Conservation (phyloP, 2,329 filamentous ascomycete species). For the Clathrospora elynae region DNA sequence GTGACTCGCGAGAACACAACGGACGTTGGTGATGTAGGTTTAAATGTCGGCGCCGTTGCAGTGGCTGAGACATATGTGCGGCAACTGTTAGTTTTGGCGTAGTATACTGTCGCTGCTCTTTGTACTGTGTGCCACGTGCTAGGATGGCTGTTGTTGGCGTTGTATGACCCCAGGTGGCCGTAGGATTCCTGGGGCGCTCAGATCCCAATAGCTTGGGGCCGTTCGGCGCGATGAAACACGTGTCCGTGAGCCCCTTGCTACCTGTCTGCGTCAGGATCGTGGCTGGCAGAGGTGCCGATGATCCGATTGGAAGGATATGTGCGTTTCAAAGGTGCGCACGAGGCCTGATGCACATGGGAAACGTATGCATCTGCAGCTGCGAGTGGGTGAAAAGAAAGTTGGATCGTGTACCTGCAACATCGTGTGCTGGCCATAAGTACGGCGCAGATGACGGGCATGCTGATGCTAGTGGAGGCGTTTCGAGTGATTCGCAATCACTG, state of each 20-base stretch:
- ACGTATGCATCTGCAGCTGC: constrained; percentile 1
- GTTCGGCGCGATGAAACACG: constrained; percentile 34
- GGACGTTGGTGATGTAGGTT: neutral
- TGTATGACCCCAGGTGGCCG: neutral
- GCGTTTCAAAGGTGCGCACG: constrained; percentile 1
- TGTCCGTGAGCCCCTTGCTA: constrained; percentile 21
- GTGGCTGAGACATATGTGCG: constrained; percentile 16
- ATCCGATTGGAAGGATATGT: neutral
- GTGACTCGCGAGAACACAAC: too few relatives aligned
- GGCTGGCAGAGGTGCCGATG: constrained; percentile 12
- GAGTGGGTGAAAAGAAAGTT: neutral
- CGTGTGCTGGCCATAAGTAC: constrained; percentile 5
- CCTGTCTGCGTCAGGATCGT: constrained; percentile 28
- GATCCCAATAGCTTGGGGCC: constrained; percentile 20
- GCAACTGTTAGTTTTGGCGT: constrained; percentile 5
- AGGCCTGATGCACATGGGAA: too few relatives aligned
- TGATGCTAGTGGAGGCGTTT: constrained; percentile 7
- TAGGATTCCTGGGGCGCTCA: constrained; percentile 10
- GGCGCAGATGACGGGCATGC: constrained; percentile 7
- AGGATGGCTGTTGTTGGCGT: constrained; percentile 7
- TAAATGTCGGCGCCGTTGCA: constrained; percentile 3
- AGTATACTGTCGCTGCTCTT: constrained; percentile 8
- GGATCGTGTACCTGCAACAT: constrained; percentile 29
- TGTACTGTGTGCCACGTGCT: constrained; percentile 9
- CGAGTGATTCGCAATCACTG: constrained; percentile 1